Evolutionary conservation across 148 eudicot species (phyloP).

Genomic region (Chenopodium quinoa): DNA sequence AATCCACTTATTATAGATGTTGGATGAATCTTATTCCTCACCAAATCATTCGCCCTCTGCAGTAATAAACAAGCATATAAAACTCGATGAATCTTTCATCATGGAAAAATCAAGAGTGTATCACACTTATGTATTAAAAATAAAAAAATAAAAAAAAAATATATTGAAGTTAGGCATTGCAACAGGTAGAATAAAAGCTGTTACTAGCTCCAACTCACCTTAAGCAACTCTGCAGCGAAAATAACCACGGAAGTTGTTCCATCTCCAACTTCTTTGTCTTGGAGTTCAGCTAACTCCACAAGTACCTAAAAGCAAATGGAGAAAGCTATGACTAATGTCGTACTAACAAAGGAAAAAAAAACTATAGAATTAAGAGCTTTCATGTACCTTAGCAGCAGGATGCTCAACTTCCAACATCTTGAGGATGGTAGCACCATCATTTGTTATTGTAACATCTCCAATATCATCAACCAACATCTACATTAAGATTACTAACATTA

Average conservation of each 20-base stretch:
- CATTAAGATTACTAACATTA: neutral
- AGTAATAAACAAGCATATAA: conserved; percentile 18
- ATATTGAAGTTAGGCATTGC: neutral
- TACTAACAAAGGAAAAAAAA: neutral
- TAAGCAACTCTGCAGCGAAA: conserved; percentile 95
- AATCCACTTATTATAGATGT: conserved; percentile 92
- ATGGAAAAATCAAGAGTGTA: neutral
- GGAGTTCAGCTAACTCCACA: conserved; percentile 97
- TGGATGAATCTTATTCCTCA: conserved; percentile 91
- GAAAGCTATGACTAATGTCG: neutral
- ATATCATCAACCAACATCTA: conserved; percentile 96
- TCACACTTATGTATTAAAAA: neutral
- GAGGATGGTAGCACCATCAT: conserved; percentile 96
- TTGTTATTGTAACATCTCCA: conserved; percentile 92
- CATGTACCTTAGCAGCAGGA: conserved; percentile 86
- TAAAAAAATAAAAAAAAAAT: too few relatives aligned
- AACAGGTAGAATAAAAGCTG: neutral
- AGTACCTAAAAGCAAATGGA: conserved; percentile 50
- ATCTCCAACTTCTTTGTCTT: conserved; percentile 99
- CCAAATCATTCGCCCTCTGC: conserved; percentile 94
- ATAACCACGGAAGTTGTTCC: conserved; percentile 99
- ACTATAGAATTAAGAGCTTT: neutral
- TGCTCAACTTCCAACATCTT: conserved; percentile 96
- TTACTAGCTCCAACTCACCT: conserved; percentile 39
- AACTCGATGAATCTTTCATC: neutral